phyloP scores from a whole-genome alignment of 2,329 filamentous ascomycete genomes.

The Aspergillus uvarum region DNA sequence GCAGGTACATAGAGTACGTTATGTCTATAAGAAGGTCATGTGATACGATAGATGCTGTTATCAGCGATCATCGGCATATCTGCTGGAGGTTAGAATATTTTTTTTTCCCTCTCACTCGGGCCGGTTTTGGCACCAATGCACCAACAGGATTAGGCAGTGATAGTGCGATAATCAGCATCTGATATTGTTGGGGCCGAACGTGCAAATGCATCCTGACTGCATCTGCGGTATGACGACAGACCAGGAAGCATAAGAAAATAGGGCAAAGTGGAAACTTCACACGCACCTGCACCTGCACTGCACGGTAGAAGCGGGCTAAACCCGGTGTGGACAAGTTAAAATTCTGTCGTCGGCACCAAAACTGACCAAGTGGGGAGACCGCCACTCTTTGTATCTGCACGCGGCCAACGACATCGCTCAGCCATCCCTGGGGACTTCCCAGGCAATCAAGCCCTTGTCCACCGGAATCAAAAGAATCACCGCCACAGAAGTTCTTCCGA shows the following conservation, averaged over 20 bases:
- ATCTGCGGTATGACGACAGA: conserved; percentile 3
- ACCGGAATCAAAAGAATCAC: conserved; percentile 2
- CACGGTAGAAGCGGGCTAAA: not conserved
- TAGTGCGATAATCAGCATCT: not conserved
- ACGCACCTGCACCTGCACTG: not conserved
- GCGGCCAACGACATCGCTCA: conserved; percentile 11
- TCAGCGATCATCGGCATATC: not conserved
- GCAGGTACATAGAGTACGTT: too few relatives aligned
- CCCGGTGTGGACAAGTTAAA: conserved; percentile 7
- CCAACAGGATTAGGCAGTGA: not conserved
- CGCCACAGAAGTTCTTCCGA: conserved; percentile 5
- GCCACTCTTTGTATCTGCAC: conserved; percentile 11
- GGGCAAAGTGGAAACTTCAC: conserved; percentile 2
- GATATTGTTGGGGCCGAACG: not conserved
- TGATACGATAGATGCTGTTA: not conserved
- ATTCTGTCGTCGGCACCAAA: conserved; percentile 13
- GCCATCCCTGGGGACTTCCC: not conserved
- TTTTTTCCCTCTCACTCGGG: not conserved
- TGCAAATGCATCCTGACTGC: not conserved
- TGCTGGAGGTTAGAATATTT: not conserved
- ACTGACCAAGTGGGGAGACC: conserved; percentile 9
- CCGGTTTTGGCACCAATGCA: not conserved
- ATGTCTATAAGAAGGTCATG: too few relatives aligned
- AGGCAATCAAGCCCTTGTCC: not conserved
- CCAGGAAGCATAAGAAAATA: not conserved